These are phyloP conservation scores for Chrysoporthe cubensis DNA, from an alignment of 2,329 filamentous ascomycete genomes.

Conservation along the genomic window DNA sequence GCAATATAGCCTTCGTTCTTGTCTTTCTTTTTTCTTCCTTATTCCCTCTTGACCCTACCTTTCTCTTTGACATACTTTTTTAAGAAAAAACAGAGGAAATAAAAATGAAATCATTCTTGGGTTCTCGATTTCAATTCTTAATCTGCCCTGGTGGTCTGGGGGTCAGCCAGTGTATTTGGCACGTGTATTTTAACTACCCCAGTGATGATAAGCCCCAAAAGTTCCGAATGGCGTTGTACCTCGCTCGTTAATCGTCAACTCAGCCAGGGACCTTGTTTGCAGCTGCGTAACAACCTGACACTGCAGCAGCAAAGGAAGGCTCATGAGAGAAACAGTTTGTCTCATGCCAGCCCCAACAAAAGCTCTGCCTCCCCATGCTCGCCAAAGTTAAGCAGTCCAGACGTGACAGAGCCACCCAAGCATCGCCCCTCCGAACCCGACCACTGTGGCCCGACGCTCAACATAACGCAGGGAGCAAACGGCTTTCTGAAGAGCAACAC, in stretches of 20 bases:
- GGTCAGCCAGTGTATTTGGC: not conserved
- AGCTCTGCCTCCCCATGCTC: not conserved
- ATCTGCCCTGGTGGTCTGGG: not conserved
- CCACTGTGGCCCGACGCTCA: constrained; percentile 6
- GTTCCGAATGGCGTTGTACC: not conserved
- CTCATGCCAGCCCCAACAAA: not conserved
- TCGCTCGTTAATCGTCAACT: not conserved
- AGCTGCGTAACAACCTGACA: not conserved
- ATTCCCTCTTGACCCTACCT: no score
- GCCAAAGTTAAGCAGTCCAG: not conserved
- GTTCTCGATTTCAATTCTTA: no score
- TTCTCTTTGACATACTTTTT: no score
- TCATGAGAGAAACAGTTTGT: not conserved
- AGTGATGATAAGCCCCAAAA: constrained; percentile 9
- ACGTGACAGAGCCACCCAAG: not conserved
- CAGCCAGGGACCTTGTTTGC: not conserved
- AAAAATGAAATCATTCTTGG: no score
- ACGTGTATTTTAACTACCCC: not conserved
- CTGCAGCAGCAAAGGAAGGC: not conserved
- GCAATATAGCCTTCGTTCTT: not conserved
- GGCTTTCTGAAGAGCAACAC: constrained; percentile 4
- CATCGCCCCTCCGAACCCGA: constrained; percentile 4
- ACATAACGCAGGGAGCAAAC: constrained; percentile 2
- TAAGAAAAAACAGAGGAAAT: no score
- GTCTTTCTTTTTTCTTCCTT: no score